These are phyloP conservation scores for Cylindrodendrum hubeiense DNA, from an alignment of 2,329 filamentous ascomycete genomes.

Conservation along the genomic window DNA sequence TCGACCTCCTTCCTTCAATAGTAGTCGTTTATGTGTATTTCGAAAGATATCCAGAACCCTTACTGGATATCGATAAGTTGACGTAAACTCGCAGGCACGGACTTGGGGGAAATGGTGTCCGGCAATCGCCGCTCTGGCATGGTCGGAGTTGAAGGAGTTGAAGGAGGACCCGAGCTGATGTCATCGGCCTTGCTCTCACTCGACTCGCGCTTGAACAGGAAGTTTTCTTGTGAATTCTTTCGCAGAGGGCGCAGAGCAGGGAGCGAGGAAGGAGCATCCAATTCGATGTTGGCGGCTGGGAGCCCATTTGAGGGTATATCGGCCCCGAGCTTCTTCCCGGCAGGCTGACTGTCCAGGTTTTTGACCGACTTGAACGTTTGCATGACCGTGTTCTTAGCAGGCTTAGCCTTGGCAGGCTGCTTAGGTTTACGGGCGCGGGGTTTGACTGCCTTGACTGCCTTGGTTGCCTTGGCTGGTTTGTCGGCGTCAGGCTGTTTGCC, in stretches of 20 bases:
- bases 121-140: conserved; percentile 32
- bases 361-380: conserved; percentile 44
- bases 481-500: conserved; percentile 31
- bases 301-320: conserved; percentile 11
- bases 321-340: conserved; percentile 35
- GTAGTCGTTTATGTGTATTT: background rate
- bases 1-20: conserved; percentile 2
- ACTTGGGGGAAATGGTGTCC: conserved; percentile 59
- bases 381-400: conserved; percentile 57
- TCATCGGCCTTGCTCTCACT: conserved; percentile 23
- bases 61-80: conserved; percentile 50
- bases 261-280: conserved; percentile 15
- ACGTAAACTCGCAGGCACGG: conserved; percentile 55
- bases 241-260: conserved; percentile 43
- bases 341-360: conserved; percentile 29
- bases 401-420: conserved; percentile 50
- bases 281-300: conserved; percentile 6
- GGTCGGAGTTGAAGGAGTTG: conserved; percentile 43
- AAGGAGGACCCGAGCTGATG: conserved; percentile 22
- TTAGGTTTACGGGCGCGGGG: conserved; percentile 50
- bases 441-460: conserved; percentile 38
- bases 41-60: background rate
- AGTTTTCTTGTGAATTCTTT: conserved; percentile 31
- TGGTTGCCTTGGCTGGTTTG: conserved; percentile 35
- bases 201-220: conserved; percentile 29